Evolutionary conservation across 2,329 filamentous ascomycete genomes (phyloP).

Genomic region (Colletotrichum sp.): DNA sequence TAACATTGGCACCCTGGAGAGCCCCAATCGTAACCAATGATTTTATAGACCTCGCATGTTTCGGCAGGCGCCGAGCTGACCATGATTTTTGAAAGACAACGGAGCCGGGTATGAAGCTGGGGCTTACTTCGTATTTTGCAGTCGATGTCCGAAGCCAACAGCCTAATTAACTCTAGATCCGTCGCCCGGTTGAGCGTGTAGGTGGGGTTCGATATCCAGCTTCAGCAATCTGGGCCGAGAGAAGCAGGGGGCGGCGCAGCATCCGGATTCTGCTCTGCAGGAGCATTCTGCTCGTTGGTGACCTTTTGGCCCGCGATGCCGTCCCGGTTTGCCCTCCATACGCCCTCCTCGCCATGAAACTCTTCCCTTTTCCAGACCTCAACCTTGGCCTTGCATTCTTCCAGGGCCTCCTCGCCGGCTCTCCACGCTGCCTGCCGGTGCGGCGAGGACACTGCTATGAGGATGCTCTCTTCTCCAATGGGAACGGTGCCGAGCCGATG

Average conservation of each 20-base stretch:
- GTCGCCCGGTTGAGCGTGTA: background rate
- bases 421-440: conserved; percentile 87
- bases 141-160: background rate
- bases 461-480: conserved; percentile 90
- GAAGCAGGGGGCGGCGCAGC: background rate
- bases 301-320: conserved; percentile 62
- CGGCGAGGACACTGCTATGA: conserved; percentile 83
- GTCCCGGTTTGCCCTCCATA: conserved; percentile 90
- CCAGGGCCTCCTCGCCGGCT: conserved; percentile 87
- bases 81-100: background rate
- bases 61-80: background rate
- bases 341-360: conserved; percentile 77
- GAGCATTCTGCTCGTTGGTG: conserved; percentile 21
- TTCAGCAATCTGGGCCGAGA: background rate
- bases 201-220: background rate
- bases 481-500: conserved; percentile 87
- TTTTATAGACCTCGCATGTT: background rate
- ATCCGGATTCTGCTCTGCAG: background rate
- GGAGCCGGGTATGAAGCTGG: background rate
- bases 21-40: background rate
- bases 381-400: conserved; percentile 83
- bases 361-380: conserved; percentile 97
- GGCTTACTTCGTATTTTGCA: background rate
- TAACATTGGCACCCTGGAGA: background rate
- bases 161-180: background rate